Evolutionary conservation across 768 basidiomycete genomes (phyloP), one percentile per base, ranked within the genome.

Genomic region (Tephrocybe rancida): DNA sequence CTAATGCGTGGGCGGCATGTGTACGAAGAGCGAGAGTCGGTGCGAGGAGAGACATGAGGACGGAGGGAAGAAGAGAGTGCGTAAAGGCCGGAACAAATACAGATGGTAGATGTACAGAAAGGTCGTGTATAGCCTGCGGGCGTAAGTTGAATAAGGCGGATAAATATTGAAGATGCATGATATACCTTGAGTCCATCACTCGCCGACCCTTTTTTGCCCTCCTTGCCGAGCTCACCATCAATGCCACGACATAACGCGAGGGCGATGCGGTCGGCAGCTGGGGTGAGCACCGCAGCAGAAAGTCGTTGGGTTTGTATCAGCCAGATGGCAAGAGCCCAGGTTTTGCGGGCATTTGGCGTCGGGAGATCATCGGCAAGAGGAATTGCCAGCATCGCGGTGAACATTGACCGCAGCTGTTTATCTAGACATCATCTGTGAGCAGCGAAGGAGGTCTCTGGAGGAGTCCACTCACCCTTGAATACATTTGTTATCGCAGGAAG

Each of bases 311-410:
- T 72, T 62, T 91, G 89, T 21, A 94, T 61, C 5, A 91, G 72
- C 83, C 84, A 87, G 21, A 92, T 88, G 2, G 86, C 80, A 22
- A 93, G 69, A 1, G 88, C 89, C 53, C 82, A 91, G 1, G 92
- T 93, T 67, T 94, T 94, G n/a, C 92, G 83, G 10, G 88, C 81
- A 64, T 92, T 92, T 5, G 88, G 88, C 5, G 90, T 92, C 2
- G 90, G 92, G 0, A 94, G 69, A 24, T 79, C 73, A 4, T 79
- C 72, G 0, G 87, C 81, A 19, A 91, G 73, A 2, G 90, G 90
- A 55, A 94, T 90, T 6, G 86, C 82, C 8, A 93, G 72, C 8
- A 88, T 74, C 10, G 79, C 77, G 1, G 83, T 80, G 29, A 93
- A 66, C 52, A 94, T 81, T 26, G 73, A 71, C 18, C 74, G 67